These are phyloP conservation scores for Phoma herbarum DNA, from an alignment of 2,329 filamentous ascomycete genomes.

Conservation along the genomic window DNA sequence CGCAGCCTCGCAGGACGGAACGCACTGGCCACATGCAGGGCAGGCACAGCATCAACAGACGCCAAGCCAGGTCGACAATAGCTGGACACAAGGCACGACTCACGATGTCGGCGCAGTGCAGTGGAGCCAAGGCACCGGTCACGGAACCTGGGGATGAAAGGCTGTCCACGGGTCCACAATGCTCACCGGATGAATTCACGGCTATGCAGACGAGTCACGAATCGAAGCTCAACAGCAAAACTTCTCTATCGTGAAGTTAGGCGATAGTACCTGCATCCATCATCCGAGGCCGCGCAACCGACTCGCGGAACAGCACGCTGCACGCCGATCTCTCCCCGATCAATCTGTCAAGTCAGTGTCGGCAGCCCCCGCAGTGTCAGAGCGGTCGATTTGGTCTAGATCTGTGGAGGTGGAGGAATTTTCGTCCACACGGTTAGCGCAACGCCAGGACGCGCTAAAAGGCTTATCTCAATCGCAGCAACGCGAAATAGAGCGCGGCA, in stretches of 20 bases:
- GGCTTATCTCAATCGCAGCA: conserved; percentile 10
- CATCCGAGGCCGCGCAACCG: conserved; percentile 10
- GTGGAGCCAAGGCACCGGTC: conserved; percentile 7
- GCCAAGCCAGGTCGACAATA: conserved; percentile 8
- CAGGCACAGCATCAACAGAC: conserved; percentile 13
- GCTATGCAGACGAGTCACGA: conserved; percentile 2
- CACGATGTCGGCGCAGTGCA: conserved; percentile 18
- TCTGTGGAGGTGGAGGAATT: conserved; percentile 13
- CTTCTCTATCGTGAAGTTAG: background rate
- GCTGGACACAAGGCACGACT: conserved; percentile 6
- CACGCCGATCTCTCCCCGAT: conserved; percentile 12
- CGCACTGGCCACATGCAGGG: conserved; percentile 11
- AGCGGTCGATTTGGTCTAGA: conserved; percentile 8
- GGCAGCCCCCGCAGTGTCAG: conserved; percentile 4
- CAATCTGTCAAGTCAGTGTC: background rate
- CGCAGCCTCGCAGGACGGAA: conserved; percentile 7
- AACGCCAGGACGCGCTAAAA: conserved; percentile 5
- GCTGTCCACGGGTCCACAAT: background rate
- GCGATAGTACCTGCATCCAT: conserved; percentile 5
- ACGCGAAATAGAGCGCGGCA: background rate
- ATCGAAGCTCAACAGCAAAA: conserved; percentile 12
- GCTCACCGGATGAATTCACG: background rate
- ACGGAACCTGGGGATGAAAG: conserved; percentile 14
- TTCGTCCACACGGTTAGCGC: background rate
- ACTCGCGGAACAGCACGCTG: conserved; percentile 6